Base-by-base conservation (phyloP, 2,329 filamentous ascomycete species). In the Aureobasidium vineae region DNA sequence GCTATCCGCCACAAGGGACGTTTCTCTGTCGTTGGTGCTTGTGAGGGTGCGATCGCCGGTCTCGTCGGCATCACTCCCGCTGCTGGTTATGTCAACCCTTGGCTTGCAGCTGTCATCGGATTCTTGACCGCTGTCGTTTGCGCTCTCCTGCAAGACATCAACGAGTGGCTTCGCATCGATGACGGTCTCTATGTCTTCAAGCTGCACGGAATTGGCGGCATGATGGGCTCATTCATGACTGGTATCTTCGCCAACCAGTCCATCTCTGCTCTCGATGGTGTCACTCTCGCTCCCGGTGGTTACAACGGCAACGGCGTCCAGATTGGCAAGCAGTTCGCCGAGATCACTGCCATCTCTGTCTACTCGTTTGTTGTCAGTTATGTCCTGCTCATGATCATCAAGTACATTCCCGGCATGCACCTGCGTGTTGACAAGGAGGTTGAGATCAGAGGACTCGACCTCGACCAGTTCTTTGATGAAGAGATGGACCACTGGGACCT, bases 131-230 rank as follows among this genome's bases (percentile, higher is more conserved):
- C 79, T 10, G 77, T 82, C 8, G 76, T 83, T 28, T 85, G 84
- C 73, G 78, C 82, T 10, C 72, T 77, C 1, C 76, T 81, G 45
- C 79, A 84, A 67, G 75, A 85, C 68, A 70, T 86, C 67, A 84
- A 86, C 71, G 77, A 82, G 31, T 84, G 82, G 80, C 72, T 86
- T 36, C 75, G 75, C 67, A 83, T 86, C 67, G 84, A 86, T 69
- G 84, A 86, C 68, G 82, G 83, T 13, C 81, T 86, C 72, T 83
- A 86, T 68, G 83, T 86, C 49, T 86, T 86, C 78, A 85, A 84
- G 72, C 79, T 85, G 15, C 84, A 86, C 72, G 83, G 82, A 19
- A 78, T 85, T 28, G 85, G 84, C 47, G 85, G 84, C 26, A 85
- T 85, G 76, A 76, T 82, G 45, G 85, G 85, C 10, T 82, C 82